Percentiles rank a stretch among this genome's conserved stretches.
phyloP scores from a whole-genome alignment of 2,329 filamentous ascomycete species.

The Daldinia sp. region DNA sequence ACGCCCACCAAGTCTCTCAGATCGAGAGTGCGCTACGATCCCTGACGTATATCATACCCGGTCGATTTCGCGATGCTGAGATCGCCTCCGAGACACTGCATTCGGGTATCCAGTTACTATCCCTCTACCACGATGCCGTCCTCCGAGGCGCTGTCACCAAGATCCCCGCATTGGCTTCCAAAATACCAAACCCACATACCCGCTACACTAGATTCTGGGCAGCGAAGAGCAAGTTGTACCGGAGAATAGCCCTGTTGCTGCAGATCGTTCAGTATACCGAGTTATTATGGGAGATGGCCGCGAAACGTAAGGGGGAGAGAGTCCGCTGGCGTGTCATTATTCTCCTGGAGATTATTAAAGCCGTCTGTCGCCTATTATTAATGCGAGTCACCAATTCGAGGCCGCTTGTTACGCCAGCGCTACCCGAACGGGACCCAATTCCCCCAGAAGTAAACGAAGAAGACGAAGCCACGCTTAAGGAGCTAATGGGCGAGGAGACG shows the following conservation, averaged over 20 bases:
- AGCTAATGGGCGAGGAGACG: conserved; percentile 54
- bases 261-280: conserved; percentile 96
- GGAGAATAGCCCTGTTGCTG: conserved; percentile 81
- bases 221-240: conserved; percentile 75
- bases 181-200: conserved; percentile 68
- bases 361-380: conserved; percentile 82
- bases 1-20: conserved; percentile 91
- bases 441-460: conserved; percentile 66
- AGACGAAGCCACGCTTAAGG: conserved; percentile 58
- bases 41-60: conserved; percentile 95
- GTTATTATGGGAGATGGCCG: conserved; percentile 96
- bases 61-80: conserved; percentile 90
- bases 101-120: conserved; percentile 88
- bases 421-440: conserved; percentile 87
- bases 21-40: conserved; percentile 94
- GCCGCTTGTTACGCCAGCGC: conserved; percentile 82
- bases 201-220: conserved; percentile 78
- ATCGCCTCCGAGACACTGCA: conserved; percentile 94
- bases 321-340: conserved; percentile 89
- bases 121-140: conserved; percentile 91
- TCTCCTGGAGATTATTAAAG: conserved; percentile 86
- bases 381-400: conserved; percentile 85
- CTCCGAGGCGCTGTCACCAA: conserved; percentile 75
- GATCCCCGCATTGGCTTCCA: conserved; percentile 67
- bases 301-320: conserved; percentile 85